Evolutionary conservation across 768 basidiomycete genomes (phyloP).

Genomic region (Amanita jacksonii): DNA sequence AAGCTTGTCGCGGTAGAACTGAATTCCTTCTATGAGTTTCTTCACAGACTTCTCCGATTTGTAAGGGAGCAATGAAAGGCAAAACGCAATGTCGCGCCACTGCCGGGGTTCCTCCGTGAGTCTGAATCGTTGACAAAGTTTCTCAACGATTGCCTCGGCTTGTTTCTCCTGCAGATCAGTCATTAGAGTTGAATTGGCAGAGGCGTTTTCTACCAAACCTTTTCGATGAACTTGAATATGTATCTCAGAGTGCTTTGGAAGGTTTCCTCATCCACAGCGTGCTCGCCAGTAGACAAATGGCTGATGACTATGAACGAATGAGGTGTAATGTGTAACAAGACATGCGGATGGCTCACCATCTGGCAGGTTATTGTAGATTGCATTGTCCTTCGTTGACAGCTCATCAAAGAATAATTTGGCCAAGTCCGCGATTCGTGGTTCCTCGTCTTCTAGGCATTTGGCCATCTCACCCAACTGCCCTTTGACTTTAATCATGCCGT

Average conservation of each 20-base stretch:
- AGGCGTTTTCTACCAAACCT: slow-evolving; percentile 38
- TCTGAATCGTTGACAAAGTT: slow-evolving; percentile 93
- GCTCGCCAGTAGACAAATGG: slow-evolving; percentile 83
- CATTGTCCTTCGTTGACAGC: slow-evolving; percentile 94
- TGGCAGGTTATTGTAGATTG: slow-evolving; percentile 96
- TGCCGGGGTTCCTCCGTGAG: slow-evolving; percentile 83
- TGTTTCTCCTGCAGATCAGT: slow-evolving; percentile 72
- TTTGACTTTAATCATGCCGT: slow-evolving; percentile 99
- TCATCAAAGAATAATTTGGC: slow-evolving; percentile 99
- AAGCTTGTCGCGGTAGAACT: slow-evolving; percentile 92
- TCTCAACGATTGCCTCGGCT: slow-evolving; percentile 95
- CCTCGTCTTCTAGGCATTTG: slow-evolving; percentile 94
- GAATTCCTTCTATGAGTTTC: slow-evolving; percentile 88
- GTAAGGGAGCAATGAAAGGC: slow-evolving; percentile 89
- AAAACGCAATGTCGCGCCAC: slow-evolving; percentile 97
- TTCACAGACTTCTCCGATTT: slow-evolving; percentile 95
- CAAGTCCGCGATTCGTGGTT: slow-evolving; percentile 79
- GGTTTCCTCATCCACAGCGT: slow-evolving; percentile 84
- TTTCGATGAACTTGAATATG: slow-evolving; percentile 96
- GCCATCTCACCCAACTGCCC: slow-evolving; percentile 99
- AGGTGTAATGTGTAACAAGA: slow-evolving; percentile 3
- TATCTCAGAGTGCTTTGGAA: slow-evolving; percentile 93
- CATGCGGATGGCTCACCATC: slow-evolving; percentile 50
- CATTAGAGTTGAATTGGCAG: neutral
- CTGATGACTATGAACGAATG: slow-evolving; percentile 62